phyloP scores from a whole-genome alignment of 2,329 filamentous ascomycete species.

The Curvularia sp. region DNA sequence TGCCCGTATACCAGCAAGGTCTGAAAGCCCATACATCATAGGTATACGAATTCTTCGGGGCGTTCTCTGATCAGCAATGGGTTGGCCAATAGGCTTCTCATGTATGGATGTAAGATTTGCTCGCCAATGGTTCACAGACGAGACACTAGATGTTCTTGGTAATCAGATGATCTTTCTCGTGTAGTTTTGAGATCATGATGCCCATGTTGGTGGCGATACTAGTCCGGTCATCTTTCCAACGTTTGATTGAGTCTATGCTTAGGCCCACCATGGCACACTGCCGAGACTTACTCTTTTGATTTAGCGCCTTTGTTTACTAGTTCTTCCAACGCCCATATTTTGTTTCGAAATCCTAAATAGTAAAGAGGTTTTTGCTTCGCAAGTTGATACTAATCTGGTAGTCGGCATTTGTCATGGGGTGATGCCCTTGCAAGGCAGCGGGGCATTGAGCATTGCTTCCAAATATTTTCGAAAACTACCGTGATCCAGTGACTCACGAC shows the following conservation, averaged over 20 bases:
- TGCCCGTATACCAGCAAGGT: neutral
- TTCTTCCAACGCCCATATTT: neutral
- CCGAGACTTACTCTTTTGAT: neutral
- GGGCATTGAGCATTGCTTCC: too few species aligned
- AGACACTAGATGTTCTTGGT: neutral
- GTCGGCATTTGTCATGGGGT: neutral
- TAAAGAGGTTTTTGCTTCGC: neutral
- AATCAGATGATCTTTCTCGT: neutral
- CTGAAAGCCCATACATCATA: neutral
- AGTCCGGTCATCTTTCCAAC: neutral
- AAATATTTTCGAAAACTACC: too few species aligned
- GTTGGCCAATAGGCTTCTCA: neutral
- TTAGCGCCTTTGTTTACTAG: neutral
- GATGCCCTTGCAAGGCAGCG: neutral
- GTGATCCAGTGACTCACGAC: too few species aligned
- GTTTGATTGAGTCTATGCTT: neutral
- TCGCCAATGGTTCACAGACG: neutral
- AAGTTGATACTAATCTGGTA: neutral
- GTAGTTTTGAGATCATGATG: neutral
- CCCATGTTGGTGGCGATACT: neutral
- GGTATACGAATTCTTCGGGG: neutral
- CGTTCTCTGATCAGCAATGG: neutral
- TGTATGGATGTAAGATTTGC: neutral
- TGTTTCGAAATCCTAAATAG: neutral
- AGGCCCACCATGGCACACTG: neutral